phyloP scores from a whole-genome alignment of 805 yeast species.

The Metschnikowia orientalis region DNA sequence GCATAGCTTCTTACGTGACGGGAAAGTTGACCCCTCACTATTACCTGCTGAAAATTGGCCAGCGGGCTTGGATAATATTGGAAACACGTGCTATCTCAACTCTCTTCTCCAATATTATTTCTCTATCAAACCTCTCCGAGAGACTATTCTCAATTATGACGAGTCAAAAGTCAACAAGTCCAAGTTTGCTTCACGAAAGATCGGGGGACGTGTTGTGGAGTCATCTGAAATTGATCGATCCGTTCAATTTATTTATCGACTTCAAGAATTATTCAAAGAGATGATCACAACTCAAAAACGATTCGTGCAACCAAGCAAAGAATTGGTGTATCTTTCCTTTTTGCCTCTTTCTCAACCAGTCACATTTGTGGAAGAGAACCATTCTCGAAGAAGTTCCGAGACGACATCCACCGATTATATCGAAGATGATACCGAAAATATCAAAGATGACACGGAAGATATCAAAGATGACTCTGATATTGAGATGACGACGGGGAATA shows the following conservation, averaged over 20 bases:
- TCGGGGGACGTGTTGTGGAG: slow-evolving; percentile 86
- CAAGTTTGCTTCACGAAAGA: slow-evolving; percentile 44
- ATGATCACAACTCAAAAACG: slow-evolving; percentile 60
- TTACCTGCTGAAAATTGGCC: slow-evolving; percentile 72
- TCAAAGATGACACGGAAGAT: slow-evolving; percentile 3
- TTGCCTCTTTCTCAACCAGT: slow-evolving; percentile 67
- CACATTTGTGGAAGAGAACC: slow-evolving; percentile 38
- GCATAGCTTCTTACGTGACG: slow-evolving; percentile 52
- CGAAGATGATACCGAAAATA: slow-evolving; percentile 3
- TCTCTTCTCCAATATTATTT: slow-evolving; percentile 88
- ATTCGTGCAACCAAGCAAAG: slow-evolving; percentile 76
- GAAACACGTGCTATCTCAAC: slow-evolving; percentile 85
- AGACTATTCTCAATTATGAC: slow-evolving; percentile 55
- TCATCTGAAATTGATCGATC: slow-evolving; percentile 75
- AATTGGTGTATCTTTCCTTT: slow-evolving; percentile 84
- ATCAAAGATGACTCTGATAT: neutral
- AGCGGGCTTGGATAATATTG: slow-evolving; percentile 88
- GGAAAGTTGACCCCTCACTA: slow-evolving; percentile 56
- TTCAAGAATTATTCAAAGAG: slow-evolving; percentile 63
- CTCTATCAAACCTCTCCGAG: slow-evolving; percentile 75
- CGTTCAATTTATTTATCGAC: slow-evolving; percentile 70
- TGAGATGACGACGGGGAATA: slow-evolving; percentile 2
- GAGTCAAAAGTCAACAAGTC: slow-evolving; percentile 20
- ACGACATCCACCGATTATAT: slow-evolving; percentile 3
- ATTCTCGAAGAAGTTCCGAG: neutral